Base-by-base conservation (phyloP, 73 alveolate species). In the Paramecium sexaurelia region DNA sequence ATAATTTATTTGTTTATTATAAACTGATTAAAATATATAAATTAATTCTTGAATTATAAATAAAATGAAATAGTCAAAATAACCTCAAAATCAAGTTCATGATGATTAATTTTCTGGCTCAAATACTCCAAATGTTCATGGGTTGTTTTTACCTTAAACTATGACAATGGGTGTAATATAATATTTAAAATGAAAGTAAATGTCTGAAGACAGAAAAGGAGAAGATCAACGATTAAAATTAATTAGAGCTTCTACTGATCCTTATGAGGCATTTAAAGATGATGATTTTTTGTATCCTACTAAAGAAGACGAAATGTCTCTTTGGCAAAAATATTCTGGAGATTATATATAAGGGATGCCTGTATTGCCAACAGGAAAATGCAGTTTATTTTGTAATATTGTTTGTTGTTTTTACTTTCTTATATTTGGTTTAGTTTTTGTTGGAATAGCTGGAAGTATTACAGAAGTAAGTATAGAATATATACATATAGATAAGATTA, bases 321-420 rank as follows among this genome's bases (percentile, higher is more conserved):
- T 78, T 24, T 78, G 43, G 68, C 61, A 37, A 22, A 78, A 43
- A 78, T 29, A 29, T 17, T 40, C 68, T 41, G 73, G 90, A 36
- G 90, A 78, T 37, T 41, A 78, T 78, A 24, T 43, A 10, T 78
- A 78, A 33, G 90, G 90, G 41, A 78, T 78, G 90, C 90, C 90
- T 10, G 55, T 78, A 22, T 78, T 78, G 5, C 90, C 90, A 39
- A 78, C 90, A 78, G 90, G 90, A 7, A 78, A 78, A 78, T 78
- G 90, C 19, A 78, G 75, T 43, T 33, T 78, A 78, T 78, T 78
- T 43, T 78, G 90, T 43, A 78, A 78, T 27, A 39, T 78, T 22
- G 90, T 78, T 7, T 78, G 90, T 40, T 78, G 90, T 78, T 78
- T 78, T 43, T 78, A 78, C 41, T 78, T 78, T 43, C 73, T 78